phyloP scores from a whole-genome alignment of 2,329 filamentous ascomycete genomes.

The Cadophora malorum region DNA sequence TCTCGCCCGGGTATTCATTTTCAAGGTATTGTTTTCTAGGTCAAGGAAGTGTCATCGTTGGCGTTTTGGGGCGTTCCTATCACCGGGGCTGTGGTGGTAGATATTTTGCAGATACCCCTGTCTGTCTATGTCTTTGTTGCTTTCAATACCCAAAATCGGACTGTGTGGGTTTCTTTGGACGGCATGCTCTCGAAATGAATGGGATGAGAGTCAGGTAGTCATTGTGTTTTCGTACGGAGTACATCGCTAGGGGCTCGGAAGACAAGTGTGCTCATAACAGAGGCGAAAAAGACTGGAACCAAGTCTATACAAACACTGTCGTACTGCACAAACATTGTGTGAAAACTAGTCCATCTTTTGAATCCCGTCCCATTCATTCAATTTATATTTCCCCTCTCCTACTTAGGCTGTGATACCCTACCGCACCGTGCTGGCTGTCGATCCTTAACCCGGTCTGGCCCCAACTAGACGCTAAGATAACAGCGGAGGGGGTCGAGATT shows the following conservation, averaged over 20 bases:
- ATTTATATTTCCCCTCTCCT: background rate
- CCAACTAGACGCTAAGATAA: constrained; percentile 9
- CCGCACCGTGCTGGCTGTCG: constrained; percentile 9
- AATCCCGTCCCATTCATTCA: background rate
- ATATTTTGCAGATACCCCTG: constrained; percentile 33
- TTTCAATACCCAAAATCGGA: constrained; percentile 30
- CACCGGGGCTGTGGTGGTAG: constrained; percentile 26
- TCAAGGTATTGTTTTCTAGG: constrained; percentile 4
- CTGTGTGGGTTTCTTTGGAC: constrained; percentile 14
- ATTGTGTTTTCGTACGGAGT: constrained; percentile 23
- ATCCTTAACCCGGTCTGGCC: background rate
- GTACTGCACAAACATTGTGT: background rate
- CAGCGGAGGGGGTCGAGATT: background rate
- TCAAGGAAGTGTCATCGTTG: constrained; percentile 14
- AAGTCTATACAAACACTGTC: background rate
- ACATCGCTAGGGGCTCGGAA: background rate
- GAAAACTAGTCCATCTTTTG: background rate
- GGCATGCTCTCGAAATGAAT: background rate
- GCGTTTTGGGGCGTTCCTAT: constrained; percentile 34
- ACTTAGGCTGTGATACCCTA: background rate
- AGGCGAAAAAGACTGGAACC: background rate
- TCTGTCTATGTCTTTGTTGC: constrained; percentile 26
- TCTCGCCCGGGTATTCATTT: background rate
- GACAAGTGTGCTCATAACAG: constrained; percentile 19
- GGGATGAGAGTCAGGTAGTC: constrained; percentile 1